These are phyloP conservation scores for Astragalus glycyphyllos DNA, from an alignment of 306 rosid species.

Conservation along the genomic window DNA sequence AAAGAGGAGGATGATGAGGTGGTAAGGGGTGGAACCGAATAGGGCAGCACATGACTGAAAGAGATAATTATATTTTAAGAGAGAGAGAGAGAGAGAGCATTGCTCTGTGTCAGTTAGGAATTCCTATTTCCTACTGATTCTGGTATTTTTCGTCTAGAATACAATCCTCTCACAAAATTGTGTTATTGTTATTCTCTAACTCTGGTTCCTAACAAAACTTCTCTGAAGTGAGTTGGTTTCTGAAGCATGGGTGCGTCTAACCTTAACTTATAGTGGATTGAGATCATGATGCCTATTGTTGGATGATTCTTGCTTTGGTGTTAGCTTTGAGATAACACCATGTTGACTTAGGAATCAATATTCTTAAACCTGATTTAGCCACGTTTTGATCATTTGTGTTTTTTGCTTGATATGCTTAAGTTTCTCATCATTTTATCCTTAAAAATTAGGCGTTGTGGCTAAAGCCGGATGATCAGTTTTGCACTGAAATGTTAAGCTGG, in stretches of 20 bases:
- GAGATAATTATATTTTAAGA: too few species aligned
- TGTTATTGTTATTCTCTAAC: too few species aligned
- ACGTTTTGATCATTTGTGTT: constrained; percentile 16
- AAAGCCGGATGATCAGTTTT: constrained; percentile 85
- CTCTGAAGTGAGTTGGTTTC: neutral
- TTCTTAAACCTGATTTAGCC: neutral
- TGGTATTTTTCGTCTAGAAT: too few species aligned
- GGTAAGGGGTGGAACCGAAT: too few species aligned
- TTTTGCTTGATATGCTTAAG: constrained; percentile 25
- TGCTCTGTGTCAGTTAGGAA: too few species aligned
- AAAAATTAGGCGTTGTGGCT: constrained; percentile 83
- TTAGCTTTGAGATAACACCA: neutral
- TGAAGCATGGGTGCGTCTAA: neutral
- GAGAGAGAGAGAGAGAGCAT: too few species aligned
- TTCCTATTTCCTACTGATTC: too few species aligned
- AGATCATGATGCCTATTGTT: constrained; percentile 4
- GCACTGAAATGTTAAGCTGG: constrained; percentile 87
- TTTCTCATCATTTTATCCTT: constrained; percentile 36
- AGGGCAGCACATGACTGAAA: too few species aligned
- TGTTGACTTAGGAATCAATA: constrained; percentile 1
- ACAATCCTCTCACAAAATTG: too few species aligned
- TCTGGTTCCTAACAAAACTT: neutral
- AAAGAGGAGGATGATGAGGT: too few species aligned
- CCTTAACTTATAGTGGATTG: constrained; percentile 3
- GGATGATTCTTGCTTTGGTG: neutral